Percentiles rank a stretch among this genome's conserved stretches.
phyloP scores from a whole-genome alignment of 2,329 filamentous ascomycete species.

The Fusarium gaditjirri region DNA sequence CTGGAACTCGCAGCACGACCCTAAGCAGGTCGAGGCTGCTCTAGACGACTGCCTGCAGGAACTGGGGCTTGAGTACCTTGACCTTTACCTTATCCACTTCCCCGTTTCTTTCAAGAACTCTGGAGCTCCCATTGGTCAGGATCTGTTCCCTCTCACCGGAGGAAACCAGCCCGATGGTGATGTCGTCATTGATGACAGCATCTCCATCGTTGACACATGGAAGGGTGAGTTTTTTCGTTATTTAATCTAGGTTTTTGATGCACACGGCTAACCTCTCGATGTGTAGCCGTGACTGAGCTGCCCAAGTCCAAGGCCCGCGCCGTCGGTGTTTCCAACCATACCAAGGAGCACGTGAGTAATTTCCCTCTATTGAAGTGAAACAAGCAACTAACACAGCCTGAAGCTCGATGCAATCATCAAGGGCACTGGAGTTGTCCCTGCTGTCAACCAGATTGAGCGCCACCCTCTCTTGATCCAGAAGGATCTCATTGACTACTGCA shows the following conservation, averaged over 20 bases:
- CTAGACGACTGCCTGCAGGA: neutral
- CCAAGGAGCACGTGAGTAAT: neutral
- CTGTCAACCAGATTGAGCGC: neutral
- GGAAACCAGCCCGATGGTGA: neutral
- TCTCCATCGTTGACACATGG: neutral
- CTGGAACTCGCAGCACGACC: neutral
- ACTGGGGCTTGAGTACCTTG: neutral
- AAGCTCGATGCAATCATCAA: neutral
- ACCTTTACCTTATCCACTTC: neutral
- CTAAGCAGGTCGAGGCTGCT: neutral
- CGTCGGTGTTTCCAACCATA: neutral
- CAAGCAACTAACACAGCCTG: fast-evolving
- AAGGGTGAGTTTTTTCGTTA: neutral
- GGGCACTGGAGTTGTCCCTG: neutral
- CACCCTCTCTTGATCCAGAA: neutral
- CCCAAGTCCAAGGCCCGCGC: neutral
- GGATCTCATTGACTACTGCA: neutral
- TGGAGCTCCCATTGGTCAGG: neutral
- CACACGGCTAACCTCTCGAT: neutral
- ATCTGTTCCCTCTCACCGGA: neutral
- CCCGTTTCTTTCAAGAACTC: neutral
- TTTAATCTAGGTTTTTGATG: neutral
- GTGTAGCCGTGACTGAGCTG: neutral
- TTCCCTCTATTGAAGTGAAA: fast-evolving
- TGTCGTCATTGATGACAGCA: neutral